Evolutionary conservation across 352 stramenopile species (phyloP), one percentile per base, ranked within the genome.

Genomic region (Globisporangium irregulare): DNA sequence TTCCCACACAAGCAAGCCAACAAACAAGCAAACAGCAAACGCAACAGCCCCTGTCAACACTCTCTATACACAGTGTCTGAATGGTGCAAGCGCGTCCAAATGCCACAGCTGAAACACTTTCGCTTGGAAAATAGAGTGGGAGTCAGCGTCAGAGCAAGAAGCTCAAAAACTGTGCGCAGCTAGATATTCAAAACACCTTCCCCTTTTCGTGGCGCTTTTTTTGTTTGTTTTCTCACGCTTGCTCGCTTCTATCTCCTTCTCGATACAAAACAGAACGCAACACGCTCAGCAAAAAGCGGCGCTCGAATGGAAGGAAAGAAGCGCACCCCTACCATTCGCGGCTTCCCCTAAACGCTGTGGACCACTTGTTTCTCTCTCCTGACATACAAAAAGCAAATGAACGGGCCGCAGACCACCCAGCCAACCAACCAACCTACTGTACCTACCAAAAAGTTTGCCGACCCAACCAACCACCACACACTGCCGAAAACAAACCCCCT

Each of bases 241-340:
- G 12, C 50, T 56, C 32, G 32, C 38, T 46, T 29, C 24, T 58
- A 12, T 36, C 27, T 41, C 24, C 12, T 63, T 63, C 34, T 12
- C 58, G 58, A 64, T 54, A 64, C 58, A 64, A 64, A 29, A 64
- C 58, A 34, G 58, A 64, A 64, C 58, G 54, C 22, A 61, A 24
- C 50, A 64, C 54, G 36, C 36, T 38, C 36, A 54, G 34, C 18
- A 53, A 29, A 48, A 46, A 9, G 9, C 36, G 5, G 20, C 15
- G 20, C 43, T 50, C 18, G 43, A 51, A 22, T 22, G 43, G 43
- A 24, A 51, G 18, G 43, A 51, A 50, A 51, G 18, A 51, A 51
- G n/a, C 43, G 18, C 38, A 46, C 5, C 38, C 38, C 38, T 46
- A 46, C 10, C 43, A 51, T 12, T 12, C 43, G 8, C 41, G 41